Conservation (phyloP, 768 basidiomycete genomes). For the Neoboletus subvelutipes region DNA sequence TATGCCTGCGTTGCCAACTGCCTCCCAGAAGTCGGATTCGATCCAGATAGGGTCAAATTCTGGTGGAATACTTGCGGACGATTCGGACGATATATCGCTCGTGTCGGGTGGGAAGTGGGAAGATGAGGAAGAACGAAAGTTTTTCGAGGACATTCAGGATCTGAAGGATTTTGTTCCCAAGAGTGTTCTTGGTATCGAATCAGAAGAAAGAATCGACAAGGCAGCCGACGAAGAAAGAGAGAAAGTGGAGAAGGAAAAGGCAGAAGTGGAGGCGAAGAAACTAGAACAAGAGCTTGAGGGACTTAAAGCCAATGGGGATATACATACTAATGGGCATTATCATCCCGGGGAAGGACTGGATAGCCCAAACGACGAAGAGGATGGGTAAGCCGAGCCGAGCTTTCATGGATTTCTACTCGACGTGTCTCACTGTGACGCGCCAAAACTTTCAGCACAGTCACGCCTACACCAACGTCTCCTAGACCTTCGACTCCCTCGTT, state of each 20-base stretch:
- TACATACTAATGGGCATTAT: conserved; percentile 20
- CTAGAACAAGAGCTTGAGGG: conserved; percentile 78
- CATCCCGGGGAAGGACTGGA: conserved; percentile 8
- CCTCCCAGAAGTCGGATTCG: conserved; percentile 77
- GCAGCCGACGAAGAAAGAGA: conserved; percentile 44
- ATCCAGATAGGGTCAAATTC: conserved; percentile 66
- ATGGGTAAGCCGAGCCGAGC: conserved; percentile 19
- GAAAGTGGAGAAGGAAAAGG: conserved; percentile 53
- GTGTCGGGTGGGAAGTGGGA: conserved; percentile 87
- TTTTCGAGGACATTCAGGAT: conserved; percentile 92
- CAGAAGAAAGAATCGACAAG: conserved; percentile 40
- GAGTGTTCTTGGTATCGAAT: conserved; percentile 74
- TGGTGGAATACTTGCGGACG: conserved; percentile 46
- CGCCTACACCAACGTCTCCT: conserved; percentile 69
- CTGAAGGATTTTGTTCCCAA: conserved; percentile 89
- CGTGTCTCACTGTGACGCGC: conserved; percentile 38
- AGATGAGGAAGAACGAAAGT: conserved; percentile 93
- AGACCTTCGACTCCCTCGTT: conserved; percentile 57
- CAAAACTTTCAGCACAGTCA: conserved; percentile 42
- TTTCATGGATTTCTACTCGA: conserved; percentile 1
- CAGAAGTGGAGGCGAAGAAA: conserved; percentile 65
- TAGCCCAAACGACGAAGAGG: conserved; percentile 31
- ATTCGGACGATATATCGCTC: conserved; percentile 52
- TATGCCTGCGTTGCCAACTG: conserved; percentile 80
- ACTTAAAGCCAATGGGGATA: conserved; percentile 42